These are phyloP conservation scores for Bidens hawaiensis DNA, from an alignment of 140 eudicot genomes.

Conservation along the genomic window DNA sequence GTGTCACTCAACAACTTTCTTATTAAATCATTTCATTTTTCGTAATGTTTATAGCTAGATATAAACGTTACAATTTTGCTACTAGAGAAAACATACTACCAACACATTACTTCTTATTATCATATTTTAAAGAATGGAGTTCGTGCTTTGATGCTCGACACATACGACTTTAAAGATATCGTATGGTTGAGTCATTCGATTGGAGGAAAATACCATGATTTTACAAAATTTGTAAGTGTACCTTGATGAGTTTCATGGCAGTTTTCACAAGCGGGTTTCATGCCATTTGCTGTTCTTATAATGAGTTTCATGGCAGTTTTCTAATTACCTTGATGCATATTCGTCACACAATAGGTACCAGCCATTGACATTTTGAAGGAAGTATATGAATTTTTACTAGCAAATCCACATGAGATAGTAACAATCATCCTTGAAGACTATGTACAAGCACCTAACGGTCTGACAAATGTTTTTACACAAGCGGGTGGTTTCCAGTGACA, in stretches of 20 bases:
- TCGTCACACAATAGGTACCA: constrained; percentile 39
- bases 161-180: constrained; percentile 71
- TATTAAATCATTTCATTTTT: background rate
- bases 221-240: constrained; percentile 73
- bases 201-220: constrained; percentile 70
- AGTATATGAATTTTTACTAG: constrained; percentile 58
- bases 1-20: constrained; percentile 52
- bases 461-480: constrained; percentile 63
- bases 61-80: background rate
- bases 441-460: constrained; percentile 66
- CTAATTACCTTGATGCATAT: constrained; percentile 2
- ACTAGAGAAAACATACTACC: background rate
- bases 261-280: too few relatives aligned
- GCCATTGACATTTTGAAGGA: constrained; percentile 73
- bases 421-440: constrained; percentile 85
- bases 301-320: background rate
- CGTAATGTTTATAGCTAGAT: background rate
- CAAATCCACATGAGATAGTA: constrained; percentile 82
- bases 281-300: background rate
- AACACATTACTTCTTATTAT: background rate
- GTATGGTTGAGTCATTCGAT: constrained; percentile 94
- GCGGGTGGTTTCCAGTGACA: constrained; percentile 81
- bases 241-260: too few relatives aligned
- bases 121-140: constrained; percentile 72
- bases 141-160: constrained; percentile 93